Evolutionary conservation across 352 stramenopile species (phyloP).

Genomic region (Saprolegnia parasitica): DNA sequence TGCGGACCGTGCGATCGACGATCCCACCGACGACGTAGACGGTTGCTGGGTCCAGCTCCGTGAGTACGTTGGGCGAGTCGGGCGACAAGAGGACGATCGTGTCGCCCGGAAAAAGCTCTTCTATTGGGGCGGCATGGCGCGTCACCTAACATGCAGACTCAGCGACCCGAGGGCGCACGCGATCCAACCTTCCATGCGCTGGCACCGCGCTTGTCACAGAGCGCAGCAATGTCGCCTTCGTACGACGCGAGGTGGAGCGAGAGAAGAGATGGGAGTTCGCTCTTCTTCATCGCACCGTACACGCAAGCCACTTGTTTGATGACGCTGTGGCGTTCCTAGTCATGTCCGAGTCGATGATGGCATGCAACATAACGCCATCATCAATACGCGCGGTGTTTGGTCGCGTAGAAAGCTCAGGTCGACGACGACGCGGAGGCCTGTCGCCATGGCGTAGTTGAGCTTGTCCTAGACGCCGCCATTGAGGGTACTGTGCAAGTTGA

Average conservation of each 20-base stretch:
- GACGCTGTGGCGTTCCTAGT: slow-evolving; percentile 67
- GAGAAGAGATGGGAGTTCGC: slow-evolving; percentile 50
- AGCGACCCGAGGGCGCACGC: neutral
- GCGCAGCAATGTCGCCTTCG: slow-evolving; percentile 32
- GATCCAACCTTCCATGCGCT: slow-evolving; percentile 53
- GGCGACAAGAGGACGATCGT: slow-evolving; percentile 79
- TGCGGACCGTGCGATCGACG: slow-evolving; percentile 78
- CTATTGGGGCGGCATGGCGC: slow-evolving; percentile 42
- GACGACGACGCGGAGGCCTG: slow-evolving; percentile 55
- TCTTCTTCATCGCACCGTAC: slow-evolving; percentile 75
- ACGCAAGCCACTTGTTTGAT: slow-evolving; percentile 74
- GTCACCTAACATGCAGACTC: slow-evolving; percentile 29
- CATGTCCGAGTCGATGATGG: too few relatives aligned
- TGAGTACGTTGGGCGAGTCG: slow-evolving; percentile 66
- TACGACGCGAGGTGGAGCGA: slow-evolving; percentile 59
- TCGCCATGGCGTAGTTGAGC: slow-evolving; percentile 39
- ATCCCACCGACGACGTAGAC: slow-evolving; percentile 83
- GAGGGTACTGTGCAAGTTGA: neutral
- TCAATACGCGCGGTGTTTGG: slow-evolving; percentile 45
- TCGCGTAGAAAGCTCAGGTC: slow-evolving; percentile 51
- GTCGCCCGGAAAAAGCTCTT: slow-evolving; percentile 44
- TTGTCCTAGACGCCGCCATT: slow-evolving; percentile 58
- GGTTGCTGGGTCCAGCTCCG: slow-evolving; percentile 38
- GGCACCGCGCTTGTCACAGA: slow-evolving; percentile 45
- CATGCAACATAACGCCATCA: neutral